Conservation (phyloP, 2,329 filamentous ascomycete genomes). For the Arachnomyces sp. region DNA sequence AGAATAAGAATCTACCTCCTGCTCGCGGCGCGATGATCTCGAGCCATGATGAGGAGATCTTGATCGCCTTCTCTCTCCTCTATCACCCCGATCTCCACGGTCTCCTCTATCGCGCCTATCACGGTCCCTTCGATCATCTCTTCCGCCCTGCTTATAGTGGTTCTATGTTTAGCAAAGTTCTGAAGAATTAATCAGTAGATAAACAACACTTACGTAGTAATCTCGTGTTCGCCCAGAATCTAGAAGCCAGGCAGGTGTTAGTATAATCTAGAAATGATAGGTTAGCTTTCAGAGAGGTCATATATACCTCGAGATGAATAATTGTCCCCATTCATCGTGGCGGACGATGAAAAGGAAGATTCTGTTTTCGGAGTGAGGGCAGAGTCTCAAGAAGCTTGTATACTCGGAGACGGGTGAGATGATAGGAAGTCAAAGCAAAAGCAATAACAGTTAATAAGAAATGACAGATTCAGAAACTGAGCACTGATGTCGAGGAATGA, state of each 20-base stretch:
- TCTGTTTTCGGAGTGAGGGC: no score
- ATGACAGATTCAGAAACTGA: no score
- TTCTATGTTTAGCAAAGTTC: slow-evolving; percentile 26
- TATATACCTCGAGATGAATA: slow-evolving; percentile 68
- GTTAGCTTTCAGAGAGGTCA: slow-evolving; percentile 1
- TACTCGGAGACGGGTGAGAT: no score
- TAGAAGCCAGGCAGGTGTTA: slow-evolving; percentile 31
- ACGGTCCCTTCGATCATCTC: slow-evolving; percentile 37
- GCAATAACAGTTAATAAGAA: no score
- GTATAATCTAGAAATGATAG: slow-evolving; percentile 20
- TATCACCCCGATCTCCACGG: slow-evolving; percentile 31
- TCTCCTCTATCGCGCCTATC: slow-evolving; percentile 38
- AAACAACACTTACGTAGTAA: slow-evolving; percentile 41
- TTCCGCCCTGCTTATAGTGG: slow-evolving; percentile 23
- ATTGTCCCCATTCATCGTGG: slow-evolving; percentile 75
- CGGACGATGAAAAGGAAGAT: slow-evolving; percentile 3
- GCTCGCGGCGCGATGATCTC: slow-evolving; percentile 60
- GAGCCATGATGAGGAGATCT: slow-evolving; percentile 74
- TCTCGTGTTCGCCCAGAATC: slow-evolving; percentile 48
- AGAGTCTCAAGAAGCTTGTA: no score
- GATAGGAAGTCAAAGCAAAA: no score
- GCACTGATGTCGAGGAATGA: no score
- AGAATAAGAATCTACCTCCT: slow-evolving; percentile 78
- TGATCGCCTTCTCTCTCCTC: slow-evolving; percentile 66
- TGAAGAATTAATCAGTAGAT: slow-evolving; percentile 8